phyloP scores from a whole-genome alignment of 495 filamentous ascomycete genomes.

The Tuber magnatum region DNA sequence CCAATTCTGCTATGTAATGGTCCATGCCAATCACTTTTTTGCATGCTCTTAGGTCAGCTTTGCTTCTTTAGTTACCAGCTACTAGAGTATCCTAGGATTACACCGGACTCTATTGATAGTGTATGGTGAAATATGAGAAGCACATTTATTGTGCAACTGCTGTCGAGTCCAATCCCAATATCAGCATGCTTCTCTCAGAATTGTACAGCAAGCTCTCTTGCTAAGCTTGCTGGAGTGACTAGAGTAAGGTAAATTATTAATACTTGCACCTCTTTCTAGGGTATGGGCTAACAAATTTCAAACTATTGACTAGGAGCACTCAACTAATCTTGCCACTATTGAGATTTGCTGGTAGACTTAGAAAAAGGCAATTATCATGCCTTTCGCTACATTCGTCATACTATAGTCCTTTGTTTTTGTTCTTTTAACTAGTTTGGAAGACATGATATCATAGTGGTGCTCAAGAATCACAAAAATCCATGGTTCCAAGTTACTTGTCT shows the following conservation, averaged over 20 bases:
- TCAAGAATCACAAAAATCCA: no score
- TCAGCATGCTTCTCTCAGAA: neutral
- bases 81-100: constrained; percentile 3
- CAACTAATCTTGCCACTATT: constrained; percentile 5
- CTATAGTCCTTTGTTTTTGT: no score
- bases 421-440: no score
- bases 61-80: neutral
- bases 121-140: neutral
- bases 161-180: neutral
- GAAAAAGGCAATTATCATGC: constrained; percentile 11
- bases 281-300: neutral
- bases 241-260: neutral
- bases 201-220: neutral
- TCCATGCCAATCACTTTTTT: neutral
- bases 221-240: no score
- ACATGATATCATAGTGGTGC: no score
- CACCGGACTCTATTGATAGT: neutral
- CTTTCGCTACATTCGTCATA: no score
- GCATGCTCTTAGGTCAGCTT: neutral
- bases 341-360: neutral
- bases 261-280: neutral
- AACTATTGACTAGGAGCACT: neutral
- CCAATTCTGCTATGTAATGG: neutral
- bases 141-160: no score
- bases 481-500: no score